Evolutionary conservation across 306 rosid species (phyloP), one percentile per base, ranked within the genome.

Genomic region (Cicer arietinum): DNA sequence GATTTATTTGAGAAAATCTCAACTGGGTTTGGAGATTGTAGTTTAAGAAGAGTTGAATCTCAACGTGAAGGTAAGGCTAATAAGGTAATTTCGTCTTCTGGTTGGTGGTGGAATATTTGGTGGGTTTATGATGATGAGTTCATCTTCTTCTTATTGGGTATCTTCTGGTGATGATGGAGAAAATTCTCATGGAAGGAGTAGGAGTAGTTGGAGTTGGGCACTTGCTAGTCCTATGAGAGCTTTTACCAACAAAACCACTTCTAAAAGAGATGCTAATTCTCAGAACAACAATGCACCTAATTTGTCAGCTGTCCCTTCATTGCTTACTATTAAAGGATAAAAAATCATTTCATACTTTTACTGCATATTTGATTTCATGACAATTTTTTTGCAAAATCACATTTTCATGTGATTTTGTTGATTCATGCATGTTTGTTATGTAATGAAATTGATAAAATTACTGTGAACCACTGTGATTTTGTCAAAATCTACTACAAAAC

Each of bases 221-320:
- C 90, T 91, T 69, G 92, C 98, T 2, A 93, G 97, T 60, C 98
- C 98, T 5, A 88, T 93, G 83, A 89, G 97, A 87, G 96, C 96
- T 48, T 93, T 93, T 10, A 22, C 60, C 77, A 71, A 60, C 56
- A 91, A 87, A 74, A 78, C 83, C 7, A 56, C 87, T 47, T 83
- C 85, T 4, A 90, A 87, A 75, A 30, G 4, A 6, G 82, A 82
- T 10, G 80, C 79, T 47, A 90, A 83, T 87, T 85, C 92, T 77
- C 78, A 77, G 37, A 89, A 89, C 60, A 89, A 74, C 56, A 46
- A 69, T 0, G 74, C 88, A 3, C 88, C 94, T 16, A 86, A 87
- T 18, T 74, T 91, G 40, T 79, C 90, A 3, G 84, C 84, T 7
- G 84, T 91, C 80, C 92, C 97, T 83, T 91, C 92, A 2, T 81